A percentile compares a stretch with the other conserved stretches of the same genome.
Evolutionary conservation across 345 rosid genomes (phyloP).

Genomic region (Gossypium raimondii): DNA sequence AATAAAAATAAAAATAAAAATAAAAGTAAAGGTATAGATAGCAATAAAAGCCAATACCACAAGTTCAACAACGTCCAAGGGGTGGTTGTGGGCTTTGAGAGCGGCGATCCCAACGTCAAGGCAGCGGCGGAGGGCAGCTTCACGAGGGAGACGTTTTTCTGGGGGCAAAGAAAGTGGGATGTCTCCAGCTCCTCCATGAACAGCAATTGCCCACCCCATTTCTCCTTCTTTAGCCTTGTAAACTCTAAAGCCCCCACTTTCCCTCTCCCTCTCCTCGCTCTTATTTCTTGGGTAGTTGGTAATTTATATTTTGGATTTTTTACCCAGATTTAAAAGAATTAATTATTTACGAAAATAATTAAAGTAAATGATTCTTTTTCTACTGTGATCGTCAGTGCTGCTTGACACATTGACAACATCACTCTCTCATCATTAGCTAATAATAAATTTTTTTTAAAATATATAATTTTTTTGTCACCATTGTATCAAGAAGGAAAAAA

Average conservation of each 20-base stretch:
- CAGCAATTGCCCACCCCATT: constrained; percentile 92
- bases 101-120: constrained; percentile 75
- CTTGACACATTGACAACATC: rapidly evolving
- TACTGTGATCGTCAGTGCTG: too few species aligned
- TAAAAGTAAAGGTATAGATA: background rate
- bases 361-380: background rate
- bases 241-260: background rate
- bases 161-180: constrained; percentile 44
- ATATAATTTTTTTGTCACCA: too few species aligned
- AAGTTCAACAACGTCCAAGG: constrained; percentile 87
- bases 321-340: too few species aligned
- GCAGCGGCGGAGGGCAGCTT: constrained; percentile 79
- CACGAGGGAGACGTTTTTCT: constrained; percentile 70
- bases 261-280: background rate
- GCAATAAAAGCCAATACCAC: constrained; percentile 44
- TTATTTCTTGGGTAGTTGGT: background rate
- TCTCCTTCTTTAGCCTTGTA: too few species aligned
- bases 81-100: constrained; percentile 55
- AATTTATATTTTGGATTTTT: background rate
- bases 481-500: too few species aligned
- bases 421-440: too few species aligned
- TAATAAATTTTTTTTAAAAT: too few species aligned
- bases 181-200: constrained; percentile 94
- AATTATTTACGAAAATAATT: too few species aligned
- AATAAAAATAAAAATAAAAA: background rate